These are phyloP conservation scores for Hygrocybe coccinea DNA, from an alignment of 768 basidiomycete genomes.

Conservation along the genomic window DNA sequence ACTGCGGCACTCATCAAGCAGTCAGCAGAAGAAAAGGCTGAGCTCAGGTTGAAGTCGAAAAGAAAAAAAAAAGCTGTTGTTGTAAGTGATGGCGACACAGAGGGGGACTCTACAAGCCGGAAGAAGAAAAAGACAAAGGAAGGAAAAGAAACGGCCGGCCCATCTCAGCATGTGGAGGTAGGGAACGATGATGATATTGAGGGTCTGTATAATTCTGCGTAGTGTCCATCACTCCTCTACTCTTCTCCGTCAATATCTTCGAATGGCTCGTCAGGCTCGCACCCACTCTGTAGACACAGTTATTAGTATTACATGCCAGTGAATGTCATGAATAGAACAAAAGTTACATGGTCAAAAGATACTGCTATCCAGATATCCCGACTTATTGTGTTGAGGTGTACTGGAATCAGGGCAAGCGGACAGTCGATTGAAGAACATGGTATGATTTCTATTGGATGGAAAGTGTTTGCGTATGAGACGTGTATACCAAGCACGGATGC, in stretches of 20 bases:
- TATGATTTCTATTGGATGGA: constrained; percentile 15
- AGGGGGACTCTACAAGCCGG: neutral
- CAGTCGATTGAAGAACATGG: constrained; percentile 8
- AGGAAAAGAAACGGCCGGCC: neutral
- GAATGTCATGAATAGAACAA: constrained; percentile 4
- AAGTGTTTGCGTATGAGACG: constrained; percentile 16
- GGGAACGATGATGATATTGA: too few species aligned
- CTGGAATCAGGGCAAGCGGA: constrained; percentile 12
- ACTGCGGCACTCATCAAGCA: neutral
- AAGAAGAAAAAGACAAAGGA: neutral
- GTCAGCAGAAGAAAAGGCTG: neutral
- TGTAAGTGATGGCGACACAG: neutral
- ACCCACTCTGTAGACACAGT: constrained; percentile 1
- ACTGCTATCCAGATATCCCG: neutral
- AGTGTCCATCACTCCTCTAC: neutral
- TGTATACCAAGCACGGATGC: constrained; percentile 18
- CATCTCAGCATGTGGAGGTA: neutral
- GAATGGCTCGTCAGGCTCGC: constrained; percentile 2
- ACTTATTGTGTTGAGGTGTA: neutral
- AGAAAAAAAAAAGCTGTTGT: too few species aligned
- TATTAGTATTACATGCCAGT: constrained; percentile 1
- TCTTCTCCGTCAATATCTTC: neutral
- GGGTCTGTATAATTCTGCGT: neutral
- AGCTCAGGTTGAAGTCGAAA: neutral
- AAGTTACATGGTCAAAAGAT: constrained; percentile 14